phyloP scores from a whole-genome alignment of 1,139 yeast genomes.

The Blastobotrys raffinosifermentans region DNA sequence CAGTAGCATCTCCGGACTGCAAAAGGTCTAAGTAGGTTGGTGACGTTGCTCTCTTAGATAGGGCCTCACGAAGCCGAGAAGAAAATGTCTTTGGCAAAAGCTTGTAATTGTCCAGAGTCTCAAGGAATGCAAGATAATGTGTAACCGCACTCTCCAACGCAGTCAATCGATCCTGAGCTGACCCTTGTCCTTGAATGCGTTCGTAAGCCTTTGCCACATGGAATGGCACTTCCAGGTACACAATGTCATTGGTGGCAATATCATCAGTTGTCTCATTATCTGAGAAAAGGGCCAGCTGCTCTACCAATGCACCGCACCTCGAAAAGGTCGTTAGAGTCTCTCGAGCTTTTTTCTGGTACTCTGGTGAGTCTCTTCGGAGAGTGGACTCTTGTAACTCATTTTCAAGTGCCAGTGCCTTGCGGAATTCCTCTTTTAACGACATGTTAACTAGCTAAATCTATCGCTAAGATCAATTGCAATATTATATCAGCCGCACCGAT shows the following conservation, averaged over 20 bases:
- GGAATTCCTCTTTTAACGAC: slow-evolving; percentile 16
- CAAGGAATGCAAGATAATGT: slow-evolving; percentile 23
- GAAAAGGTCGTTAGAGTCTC: slow-evolving; percentile 15
- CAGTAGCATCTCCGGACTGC: slow-evolving; percentile 42
- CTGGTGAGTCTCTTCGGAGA: slow-evolving; percentile 16
- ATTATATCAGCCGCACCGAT: too few relatives aligned
- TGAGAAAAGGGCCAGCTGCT: slow-evolving; percentile 46
- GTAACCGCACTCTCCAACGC: slow-evolving; percentile 18
- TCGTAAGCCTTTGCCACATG: slow-evolving; percentile 38
- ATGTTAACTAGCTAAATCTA: slow-evolving; percentile 1
- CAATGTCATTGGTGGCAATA: slow-evolving; percentile 47
- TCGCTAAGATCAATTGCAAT: neutral
- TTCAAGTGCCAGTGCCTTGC: slow-evolving; percentile 10
- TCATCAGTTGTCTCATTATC: slow-evolving; percentile 55
- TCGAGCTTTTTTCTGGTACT: slow-evolving; percentile 17
- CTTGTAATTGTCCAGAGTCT: slow-evolving; percentile 20
- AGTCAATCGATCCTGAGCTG: slow-evolving; percentile 17
- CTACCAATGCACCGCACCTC: slow-evolving; percentile 22
- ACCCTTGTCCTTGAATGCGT: slow-evolving; percentile 19
- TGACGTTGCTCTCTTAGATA: slow-evolving; percentile 5
- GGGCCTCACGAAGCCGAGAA: slow-evolving; percentile 11
- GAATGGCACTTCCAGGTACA: slow-evolving; percentile 46
- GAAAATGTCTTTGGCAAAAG: slow-evolving; percentile 19
- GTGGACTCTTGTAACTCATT: slow-evolving; percentile 7
- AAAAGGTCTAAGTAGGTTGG: slow-evolving; percentile 24